A percentile compares a stretch with the other conserved stretches of the same genome.
These are phyloP conservation scores for Melanomma pulvis-pyrius DNA, from an alignment of 495 filamentous ascomycete genomes.

Conservation along the genomic window DNA sequence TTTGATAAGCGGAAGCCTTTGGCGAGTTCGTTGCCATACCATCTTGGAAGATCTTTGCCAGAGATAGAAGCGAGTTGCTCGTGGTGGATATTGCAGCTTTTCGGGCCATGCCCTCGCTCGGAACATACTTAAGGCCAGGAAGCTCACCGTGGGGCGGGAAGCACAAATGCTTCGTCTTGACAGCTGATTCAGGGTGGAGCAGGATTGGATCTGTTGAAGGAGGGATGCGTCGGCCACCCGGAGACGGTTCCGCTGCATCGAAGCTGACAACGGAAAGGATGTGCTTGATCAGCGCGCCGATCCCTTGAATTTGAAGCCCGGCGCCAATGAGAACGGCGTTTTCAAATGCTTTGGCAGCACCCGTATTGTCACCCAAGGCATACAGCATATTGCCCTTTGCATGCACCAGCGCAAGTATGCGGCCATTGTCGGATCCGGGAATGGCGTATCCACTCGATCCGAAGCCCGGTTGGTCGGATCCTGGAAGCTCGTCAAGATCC, in stretches of 20 bases:
- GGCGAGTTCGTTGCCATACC: conserved; percentile 82
- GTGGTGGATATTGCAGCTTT: conserved; percentile 89
- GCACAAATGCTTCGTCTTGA: conserved; percentile 81
- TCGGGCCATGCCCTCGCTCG: conserved; percentile 65
- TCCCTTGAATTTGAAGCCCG: conserved; percentile 70
- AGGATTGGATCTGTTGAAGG: conserved; percentile 65
- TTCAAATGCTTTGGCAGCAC: conserved; percentile 88
- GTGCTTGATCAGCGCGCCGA: conserved; percentile 77
- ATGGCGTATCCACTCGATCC: conserved; percentile 86
- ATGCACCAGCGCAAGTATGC: conserved; percentile 89
- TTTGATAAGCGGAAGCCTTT: conserved; percentile 58
- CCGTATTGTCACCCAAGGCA: conserved; percentile 78
- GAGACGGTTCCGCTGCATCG: conserved; percentile 33
- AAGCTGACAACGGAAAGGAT: conserved; percentile 73
- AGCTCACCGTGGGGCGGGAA: conserved; percentile 79
- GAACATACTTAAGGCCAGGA: conserved; percentile 77
- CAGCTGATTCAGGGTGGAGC: conserved; percentile 79
- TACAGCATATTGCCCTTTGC: conserved; percentile 99
- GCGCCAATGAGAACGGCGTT: conserved; percentile 89
- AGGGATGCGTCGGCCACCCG: conserved; percentile 30
- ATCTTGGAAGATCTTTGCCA: conserved; percentile 99
- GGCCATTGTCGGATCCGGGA: conserved; percentile 85
- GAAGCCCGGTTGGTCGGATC: conserved; percentile 59
- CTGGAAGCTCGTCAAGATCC: conserved; percentile 40
- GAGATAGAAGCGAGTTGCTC: conserved; percentile 90